Conservation (phyloP, 2,329 filamentous ascomycete genomes). For the Hypoxylon sp. region DNA sequence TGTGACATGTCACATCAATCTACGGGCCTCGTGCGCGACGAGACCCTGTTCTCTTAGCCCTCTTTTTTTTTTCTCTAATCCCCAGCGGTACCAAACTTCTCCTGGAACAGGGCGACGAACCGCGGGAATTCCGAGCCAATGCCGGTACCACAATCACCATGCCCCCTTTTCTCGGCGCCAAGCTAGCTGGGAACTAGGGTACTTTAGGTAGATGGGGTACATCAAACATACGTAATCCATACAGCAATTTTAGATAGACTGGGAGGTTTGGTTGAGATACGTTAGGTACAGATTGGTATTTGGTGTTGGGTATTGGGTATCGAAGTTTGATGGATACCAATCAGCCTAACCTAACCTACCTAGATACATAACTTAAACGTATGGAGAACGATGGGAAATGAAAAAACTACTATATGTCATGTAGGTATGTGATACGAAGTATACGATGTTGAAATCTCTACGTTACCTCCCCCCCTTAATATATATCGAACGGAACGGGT, state of each 20-base stretch:
- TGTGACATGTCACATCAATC: constrained; percentile 35
- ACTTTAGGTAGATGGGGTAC: too few relatives aligned
- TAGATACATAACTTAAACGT: too few relatives aligned
- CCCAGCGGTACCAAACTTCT: constrained; percentile 33
- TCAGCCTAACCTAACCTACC: too few relatives aligned
- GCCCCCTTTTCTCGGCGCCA: constrained; percentile 31
- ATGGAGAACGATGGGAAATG: not conserved
- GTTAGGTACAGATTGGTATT: too few relatives aligned
- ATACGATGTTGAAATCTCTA: too few relatives aligned
- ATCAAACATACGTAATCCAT: too few relatives aligned
- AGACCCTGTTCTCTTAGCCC: constrained; percentile 27
- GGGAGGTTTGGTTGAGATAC: too few relatives aligned
- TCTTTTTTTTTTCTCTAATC: constrained; percentile 9
- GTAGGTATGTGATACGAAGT: not conserved
- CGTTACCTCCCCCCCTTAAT: too few relatives aligned
- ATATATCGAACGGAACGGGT: too few relatives aligned
- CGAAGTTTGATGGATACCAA: too few relatives aligned
- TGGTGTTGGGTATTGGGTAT: too few relatives aligned
- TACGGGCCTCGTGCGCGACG: constrained; percentile 29
- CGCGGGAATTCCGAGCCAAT: constrained; percentile 32
- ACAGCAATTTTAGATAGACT: too few relatives aligned
- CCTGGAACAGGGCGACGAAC: constrained; percentile 21
- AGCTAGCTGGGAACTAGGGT: constrained; percentile 18
- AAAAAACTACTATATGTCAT: not conserved
- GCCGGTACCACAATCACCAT: constrained; percentile 15